Conservation (phyloP, 768 basidiomycete genomes). For the Lentinula guzmanii region DNA sequence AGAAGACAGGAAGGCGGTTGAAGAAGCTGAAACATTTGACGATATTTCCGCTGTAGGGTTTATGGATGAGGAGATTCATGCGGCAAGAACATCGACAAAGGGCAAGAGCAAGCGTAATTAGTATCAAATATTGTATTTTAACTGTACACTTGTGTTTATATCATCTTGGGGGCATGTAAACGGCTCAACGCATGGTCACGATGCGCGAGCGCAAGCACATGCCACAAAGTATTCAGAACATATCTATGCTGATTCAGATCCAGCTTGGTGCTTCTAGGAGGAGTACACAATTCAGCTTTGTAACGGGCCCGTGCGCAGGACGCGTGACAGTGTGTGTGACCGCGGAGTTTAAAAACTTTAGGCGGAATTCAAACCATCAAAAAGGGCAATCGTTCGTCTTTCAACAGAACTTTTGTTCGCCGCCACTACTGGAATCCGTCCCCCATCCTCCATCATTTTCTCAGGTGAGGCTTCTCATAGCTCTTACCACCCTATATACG, state of each 20-base stretch:
- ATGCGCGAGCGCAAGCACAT: no score
- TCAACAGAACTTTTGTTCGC: constrained; percentile 11
- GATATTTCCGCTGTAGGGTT: constrained; percentile 37
- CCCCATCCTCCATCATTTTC: constrained; percentile 32
- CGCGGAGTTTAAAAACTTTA: neutral
- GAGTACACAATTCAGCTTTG: neutral
- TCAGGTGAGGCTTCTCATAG: constrained; percentile 32
- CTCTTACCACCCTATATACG: constrained; percentile 20
- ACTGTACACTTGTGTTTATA: neutral
- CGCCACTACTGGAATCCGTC: constrained; percentile 32
- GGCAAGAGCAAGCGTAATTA: constrained; percentile 5
- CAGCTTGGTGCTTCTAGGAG: neutral
- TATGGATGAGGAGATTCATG: constrained; percentile 28
- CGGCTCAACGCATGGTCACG: no score
- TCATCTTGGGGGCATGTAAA: no score
- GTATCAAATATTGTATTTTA: constrained; percentile 4
- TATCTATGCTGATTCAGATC: neutral
- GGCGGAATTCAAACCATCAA: neutral
- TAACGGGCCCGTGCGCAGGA: neutral
- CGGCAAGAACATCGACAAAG: constrained; percentile 3
- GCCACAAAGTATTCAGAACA: no score
- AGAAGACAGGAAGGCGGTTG: constrained; percentile 39
- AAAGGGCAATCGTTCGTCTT: neutral
- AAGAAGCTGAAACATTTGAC: constrained; percentile 47
- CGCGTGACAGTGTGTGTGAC: neutral